phyloP scores from a whole-genome alignment of 2,329 filamentous ascomycete species.

The Aureobasidium mangrovei region DNA sequence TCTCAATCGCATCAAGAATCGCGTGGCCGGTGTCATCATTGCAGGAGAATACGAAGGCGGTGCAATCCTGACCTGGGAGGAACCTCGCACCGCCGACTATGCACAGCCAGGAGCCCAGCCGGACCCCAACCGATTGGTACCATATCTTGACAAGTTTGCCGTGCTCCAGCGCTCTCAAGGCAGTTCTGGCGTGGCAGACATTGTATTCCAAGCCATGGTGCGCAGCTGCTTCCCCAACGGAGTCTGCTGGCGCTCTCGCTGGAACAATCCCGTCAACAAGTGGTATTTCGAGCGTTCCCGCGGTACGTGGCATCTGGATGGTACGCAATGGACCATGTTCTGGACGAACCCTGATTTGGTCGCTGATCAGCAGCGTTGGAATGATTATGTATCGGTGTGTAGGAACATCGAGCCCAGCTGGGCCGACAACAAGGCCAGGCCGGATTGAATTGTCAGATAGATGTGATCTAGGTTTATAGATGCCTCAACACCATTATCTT shows the following conservation, averaged over 20 bases:
- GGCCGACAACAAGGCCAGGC: slow-evolving; percentile 31
- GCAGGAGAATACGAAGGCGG: slow-evolving; percentile 95
- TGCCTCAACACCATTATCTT: no score
- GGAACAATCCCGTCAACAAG: slow-evolving; percentile 92
- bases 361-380: slow-evolving; percentile 35
- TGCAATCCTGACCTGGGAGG: slow-evolving; percentile 91
- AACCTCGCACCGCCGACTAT: slow-evolving; percentile 40
- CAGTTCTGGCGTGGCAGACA: slow-evolving; percentile 75
- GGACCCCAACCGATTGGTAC: slow-evolving; percentile 58
- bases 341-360: slow-evolving; percentile 73
- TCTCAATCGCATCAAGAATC: slow-evolving; percentile 66
- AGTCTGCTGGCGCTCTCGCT: slow-evolving; percentile 85
- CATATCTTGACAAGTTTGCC: slow-evolving; percentile 96
- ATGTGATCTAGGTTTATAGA: no score
- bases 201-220: slow-evolving; percentile 95
- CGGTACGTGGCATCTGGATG: slow-evolving; percentile 72
- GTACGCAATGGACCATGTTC: slow-evolving; percentile 95
- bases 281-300: slow-evolving; percentile 94
- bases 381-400: slow-evolving; percentile 43
- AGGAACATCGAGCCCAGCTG: slow-evolving; percentile 40
- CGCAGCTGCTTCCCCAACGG: slow-evolving; percentile 78
- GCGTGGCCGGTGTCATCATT: slow-evolving; percentile 84
- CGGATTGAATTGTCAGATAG: slow-evolving; percentile 7
- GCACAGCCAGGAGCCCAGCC: neutral
- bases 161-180: slow-evolving; percentile 84